Conservation (phyloP, 768 basidiomycete genomes). For the Porpolomopsis calyptriformis region DNA sequence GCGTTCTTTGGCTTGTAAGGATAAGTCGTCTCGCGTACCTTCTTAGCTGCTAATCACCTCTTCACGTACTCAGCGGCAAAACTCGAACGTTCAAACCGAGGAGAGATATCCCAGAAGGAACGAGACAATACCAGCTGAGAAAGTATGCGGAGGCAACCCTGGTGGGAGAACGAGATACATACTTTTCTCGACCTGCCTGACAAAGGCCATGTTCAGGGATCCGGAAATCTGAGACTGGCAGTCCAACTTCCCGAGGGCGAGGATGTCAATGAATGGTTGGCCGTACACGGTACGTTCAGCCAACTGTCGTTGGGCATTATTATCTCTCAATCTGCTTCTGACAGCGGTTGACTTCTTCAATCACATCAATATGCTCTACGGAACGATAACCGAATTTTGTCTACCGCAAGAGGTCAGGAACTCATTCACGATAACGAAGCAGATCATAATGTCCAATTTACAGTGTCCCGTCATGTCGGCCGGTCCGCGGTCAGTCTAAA, state of each 20-base stretch:
- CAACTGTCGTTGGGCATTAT: background rate
- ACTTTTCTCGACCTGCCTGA: background rate
- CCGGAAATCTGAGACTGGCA: slow-evolving; percentile 86
- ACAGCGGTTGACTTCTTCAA: slow-evolving; percentile 99
- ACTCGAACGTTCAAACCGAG: slow-evolving; percentile 94
- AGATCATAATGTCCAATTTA: slow-evolving; percentile 4
- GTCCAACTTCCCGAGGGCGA: slow-evolving; percentile 95
- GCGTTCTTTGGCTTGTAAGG: slow-evolving; percentile 84
- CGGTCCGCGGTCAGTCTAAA: slow-evolving; percentile 63
- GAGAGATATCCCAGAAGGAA: slow-evolving; percentile 89
- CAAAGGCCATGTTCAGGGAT: slow-evolving; percentile 48
- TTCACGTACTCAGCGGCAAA: slow-evolving; percentile 62
- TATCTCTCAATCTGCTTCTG: slow-evolving; percentile 3
- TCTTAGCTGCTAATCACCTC: slow-evolving; percentile 7
- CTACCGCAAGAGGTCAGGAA: slow-evolving; percentile 74
- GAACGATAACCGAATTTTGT: slow-evolving; percentile 97
- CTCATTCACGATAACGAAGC: background rate
- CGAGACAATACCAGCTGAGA: slow-evolving; percentile 94
- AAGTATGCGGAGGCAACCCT: slow-evolving; percentile 97
- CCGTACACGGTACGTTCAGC: slow-evolving; percentile 73
- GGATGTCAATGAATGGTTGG: slow-evolving; percentile 98
- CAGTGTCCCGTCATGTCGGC: slow-evolving; percentile 97
- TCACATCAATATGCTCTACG: slow-evolving; percentile 98
- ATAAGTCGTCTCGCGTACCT: slow-evolving; percentile 5
- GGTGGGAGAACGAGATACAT: slow-evolving; percentile 31